Conservation (phyloP, 352 stramenopile species). For the Halophytophthora batemanensis region DNA sequence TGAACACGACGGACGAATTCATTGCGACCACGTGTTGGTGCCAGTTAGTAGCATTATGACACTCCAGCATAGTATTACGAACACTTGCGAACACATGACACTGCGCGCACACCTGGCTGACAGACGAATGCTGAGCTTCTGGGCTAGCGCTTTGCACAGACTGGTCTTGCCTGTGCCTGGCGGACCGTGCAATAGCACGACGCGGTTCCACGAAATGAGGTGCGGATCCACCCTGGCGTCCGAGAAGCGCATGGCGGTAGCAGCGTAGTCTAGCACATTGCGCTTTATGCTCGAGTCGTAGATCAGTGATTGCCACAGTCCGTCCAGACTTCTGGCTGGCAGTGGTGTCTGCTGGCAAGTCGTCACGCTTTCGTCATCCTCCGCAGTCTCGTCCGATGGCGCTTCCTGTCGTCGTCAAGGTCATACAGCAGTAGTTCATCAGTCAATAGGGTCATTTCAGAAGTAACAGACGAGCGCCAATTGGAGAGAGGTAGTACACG, state of each 20-base stretch:
- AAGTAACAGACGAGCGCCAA: not conserved
- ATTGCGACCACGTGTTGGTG: too few relatives aligned
- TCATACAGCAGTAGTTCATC: constrained; percentile 5
- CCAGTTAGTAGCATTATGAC: too few relatives aligned
- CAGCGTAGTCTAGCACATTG: constrained; percentile 85
- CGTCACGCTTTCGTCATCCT: constrained; percentile 78
- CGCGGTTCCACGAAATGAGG: constrained; percentile 90
- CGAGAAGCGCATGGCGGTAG: constrained; percentile 89
- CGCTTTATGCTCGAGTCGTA: constrained; percentile 79
- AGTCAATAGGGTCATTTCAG: constrained; percentile 2
- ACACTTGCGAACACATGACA: constrained; percentile 1
- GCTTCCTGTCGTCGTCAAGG: constrained; percentile 41
- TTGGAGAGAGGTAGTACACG: constrained; percentile 1
- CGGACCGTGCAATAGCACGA: constrained; percentile 90
- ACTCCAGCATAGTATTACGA: not conserved
- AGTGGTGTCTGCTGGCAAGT: constrained; percentile 78
- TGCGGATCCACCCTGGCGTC: constrained; percentile 81
- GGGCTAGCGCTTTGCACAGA: constrained; percentile 89
- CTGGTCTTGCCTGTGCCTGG: constrained; percentile 93
- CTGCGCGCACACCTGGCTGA: constrained; percentile 40
- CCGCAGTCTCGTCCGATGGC: constrained; percentile 63
- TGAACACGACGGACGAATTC: constrained; percentile 5
- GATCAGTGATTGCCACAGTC: constrained; percentile 85
- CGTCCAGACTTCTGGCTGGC: constrained; percentile 60
- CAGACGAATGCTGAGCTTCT: constrained; percentile 91